Evolutionary conservation across 2,329 filamentous ascomycete species (phyloP), one percentile per base, ranked within the genome.

Genomic region (Alternaria solani): DNA sequence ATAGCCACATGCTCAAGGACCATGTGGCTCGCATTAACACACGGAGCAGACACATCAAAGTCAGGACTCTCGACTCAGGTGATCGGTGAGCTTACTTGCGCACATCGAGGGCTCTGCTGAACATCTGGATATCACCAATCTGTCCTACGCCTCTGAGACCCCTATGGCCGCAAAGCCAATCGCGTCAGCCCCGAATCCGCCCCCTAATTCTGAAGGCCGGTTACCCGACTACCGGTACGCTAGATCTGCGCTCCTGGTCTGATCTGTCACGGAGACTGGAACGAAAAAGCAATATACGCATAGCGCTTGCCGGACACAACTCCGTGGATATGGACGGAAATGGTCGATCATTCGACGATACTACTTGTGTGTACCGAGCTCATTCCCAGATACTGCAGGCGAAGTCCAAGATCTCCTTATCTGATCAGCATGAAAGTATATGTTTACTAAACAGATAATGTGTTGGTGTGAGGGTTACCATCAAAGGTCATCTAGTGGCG

Each of bases 41-140:
- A 16, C 14, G 6, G 20, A 26, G 30, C 32, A 4, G 2, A 49
- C 5, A 12, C 18, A 1, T 26, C 2, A 18, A 49, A 14, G 2
- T 4, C 20, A 16, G n/a, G 5, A 49, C 20, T 49, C 12, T 16
- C 1, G 8, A 16, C 7, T 7, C 4, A 2, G 7, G 30, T 20
- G 7, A 9, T 36, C 12, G 1, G 18, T 9, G 7, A 36, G 16
- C 32, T 18, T 4, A 0, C 2, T 18, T n/a, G 14, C 18, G 6
- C 1, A 49, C 1, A 2, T 2, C 0, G 18, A 12, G 2, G 2
- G 6, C 20, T 5, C 16, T 2, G 14, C 20, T 1, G 30, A 11
- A 6, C 3, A 3, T n/a, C 14, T 3, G 30, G 32, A 7, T 6
- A 36, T 12, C 1, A 1, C 7, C 30, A 25, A 36, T 8, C 25